A percentile compares a stretch with the other conserved stretches of the same genome.
These are phyloP conservation scores for Trametes gibbosa DNA, from an alignment of 768 basidiomycete genomes.

Conservation along the genomic window DNA sequence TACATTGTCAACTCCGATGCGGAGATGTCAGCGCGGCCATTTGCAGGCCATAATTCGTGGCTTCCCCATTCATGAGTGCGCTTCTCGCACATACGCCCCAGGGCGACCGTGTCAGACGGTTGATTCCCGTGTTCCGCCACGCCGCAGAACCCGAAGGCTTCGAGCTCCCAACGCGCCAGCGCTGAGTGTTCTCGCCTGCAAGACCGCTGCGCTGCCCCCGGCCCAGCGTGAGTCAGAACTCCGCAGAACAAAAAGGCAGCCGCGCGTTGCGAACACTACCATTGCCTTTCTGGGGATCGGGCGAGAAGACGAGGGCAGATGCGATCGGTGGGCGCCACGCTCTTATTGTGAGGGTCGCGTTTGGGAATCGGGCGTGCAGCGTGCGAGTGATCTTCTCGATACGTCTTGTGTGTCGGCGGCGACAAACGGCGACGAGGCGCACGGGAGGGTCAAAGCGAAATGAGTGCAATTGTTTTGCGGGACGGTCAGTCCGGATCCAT, in stretches of 20 bases:
- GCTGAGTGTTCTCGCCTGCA: no score
- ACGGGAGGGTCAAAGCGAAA: neutral
- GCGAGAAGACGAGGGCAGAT: neutral
- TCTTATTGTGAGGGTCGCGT: conserved; percentile 1
- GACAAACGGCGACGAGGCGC: neutral
- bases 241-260: neutral
- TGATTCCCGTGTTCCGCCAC: no score
- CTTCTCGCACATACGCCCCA: neutral
- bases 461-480: neutral
- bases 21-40: no score
- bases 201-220: no score
- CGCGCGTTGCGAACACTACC: conserved; percentile 1
- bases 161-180: no score
- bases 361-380: neutral
- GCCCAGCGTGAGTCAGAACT: no score
- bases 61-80: no score
- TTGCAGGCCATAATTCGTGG: no score
- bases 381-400: neutral
- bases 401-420: neutral
- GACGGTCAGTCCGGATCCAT: neutral
- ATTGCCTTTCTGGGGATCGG: conserved; percentile 1
- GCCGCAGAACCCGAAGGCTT: no score
- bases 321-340: neutral
- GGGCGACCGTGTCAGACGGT: no score
- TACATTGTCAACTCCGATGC: no score